Evolutionary conservation across 75 land plant genomes (phyloP), one percentile per base, ranked within the genome.

Genomic region (Sequoia sempervirens): DNA sequence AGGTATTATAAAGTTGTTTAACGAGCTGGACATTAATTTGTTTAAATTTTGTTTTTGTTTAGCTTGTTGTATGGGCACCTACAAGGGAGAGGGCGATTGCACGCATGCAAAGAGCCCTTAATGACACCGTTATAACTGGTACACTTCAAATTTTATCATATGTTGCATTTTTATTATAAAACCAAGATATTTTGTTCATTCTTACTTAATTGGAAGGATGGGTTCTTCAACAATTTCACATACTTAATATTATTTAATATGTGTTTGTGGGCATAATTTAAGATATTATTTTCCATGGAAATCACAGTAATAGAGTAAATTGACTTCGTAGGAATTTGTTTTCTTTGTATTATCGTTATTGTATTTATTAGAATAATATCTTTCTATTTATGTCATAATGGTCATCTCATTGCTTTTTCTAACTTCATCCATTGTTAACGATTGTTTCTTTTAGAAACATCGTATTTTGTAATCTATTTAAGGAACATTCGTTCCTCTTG

Each of bases 41-140:
- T 4, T 76, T 26, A 23, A 76, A 43, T 10, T 79, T 18, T 56
- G 54, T 34, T 56, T 75, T 41, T 70, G 43, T 92, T 13, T 84
- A 97, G 99, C 95, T 97, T 78, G 91, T 97, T 86, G 99, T 97
- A 14, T 97, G 99, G 99, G 99, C 93, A 64, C 99, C 99, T 86
- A 97, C 99, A 34, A 91, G 99, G 86, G 97, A 93, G 83, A 93
- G 90, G 85, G 99, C 99, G 70, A 97, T 97, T 85, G 91, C 89
- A 53, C 90, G 99, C 28, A 97, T 97, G 99, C 92, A 91, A 80
- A 94, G 99, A 83, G 99, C 99, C 84, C 91, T 97, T 47, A 75
- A 93, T 86, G 99, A 97, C 84, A 93, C 96, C 56, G 81, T 95
- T 17, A 95, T 97, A 43, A 91, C 93, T 88, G 99, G 99, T 95